phyloP scores from a whole-genome alignment of 768 basidiomycete genomes.

The Tricholomella constricta region DNA sequence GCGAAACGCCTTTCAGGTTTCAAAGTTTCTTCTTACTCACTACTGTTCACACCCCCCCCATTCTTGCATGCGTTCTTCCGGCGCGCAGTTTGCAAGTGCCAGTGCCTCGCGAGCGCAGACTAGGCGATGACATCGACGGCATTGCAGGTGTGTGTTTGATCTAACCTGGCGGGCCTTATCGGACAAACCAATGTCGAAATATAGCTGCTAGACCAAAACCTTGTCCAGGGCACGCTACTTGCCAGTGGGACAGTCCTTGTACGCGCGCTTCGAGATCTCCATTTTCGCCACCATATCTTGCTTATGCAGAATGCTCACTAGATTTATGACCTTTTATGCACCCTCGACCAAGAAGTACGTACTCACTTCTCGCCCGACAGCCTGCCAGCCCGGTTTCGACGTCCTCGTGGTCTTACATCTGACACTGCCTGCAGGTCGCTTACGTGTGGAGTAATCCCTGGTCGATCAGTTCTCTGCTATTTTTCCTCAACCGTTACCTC shows the following conservation, averaged over 20 bases:
- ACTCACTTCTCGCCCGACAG: not conserved
- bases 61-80: not conserved
- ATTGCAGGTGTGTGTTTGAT: conserved; percentile 1
- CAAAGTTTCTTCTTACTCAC: not conserved
- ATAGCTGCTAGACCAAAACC: conserved; percentile 23
- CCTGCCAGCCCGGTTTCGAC: not conserved
- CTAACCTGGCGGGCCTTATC: not conserved
- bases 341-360: conserved; percentile 36
- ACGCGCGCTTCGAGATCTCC: not conserved
- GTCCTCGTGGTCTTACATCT: not conserved
- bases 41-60: not conserved
- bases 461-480: conserved; percentile 32
- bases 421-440: conserved; percentile 25
- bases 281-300: not conserved
- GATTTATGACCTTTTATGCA: conserved; percentile 39
- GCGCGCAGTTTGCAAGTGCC: not conserved
- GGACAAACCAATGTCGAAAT: not conserved
- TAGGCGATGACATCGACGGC: not conserved
- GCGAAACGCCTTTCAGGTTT: not conserved
- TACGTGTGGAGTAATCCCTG: conserved; percentile 35
- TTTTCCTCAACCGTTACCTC: conserved; percentile 41
- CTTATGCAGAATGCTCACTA: conserved; percentile 5
- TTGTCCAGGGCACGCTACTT: conserved; percentile 27
- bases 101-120: not conserved
- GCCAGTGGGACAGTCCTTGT: conserved; percentile 31